Evolutionary conservation across 345 rosid species (phyloP).

Genomic region (Aquilaria sinensis): DNA sequence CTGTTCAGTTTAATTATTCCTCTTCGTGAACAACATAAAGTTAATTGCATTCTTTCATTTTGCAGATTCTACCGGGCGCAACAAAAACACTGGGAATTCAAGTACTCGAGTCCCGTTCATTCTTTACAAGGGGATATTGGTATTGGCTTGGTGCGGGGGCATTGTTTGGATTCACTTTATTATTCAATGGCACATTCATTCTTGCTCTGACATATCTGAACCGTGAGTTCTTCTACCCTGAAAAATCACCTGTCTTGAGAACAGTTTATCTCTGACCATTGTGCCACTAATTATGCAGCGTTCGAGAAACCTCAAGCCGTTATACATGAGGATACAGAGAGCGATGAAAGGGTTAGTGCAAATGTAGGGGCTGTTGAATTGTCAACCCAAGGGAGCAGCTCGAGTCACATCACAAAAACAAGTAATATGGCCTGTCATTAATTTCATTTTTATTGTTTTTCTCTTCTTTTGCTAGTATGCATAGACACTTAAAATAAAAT

Average conservation of each 20-base stretch:
- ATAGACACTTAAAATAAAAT: no score
- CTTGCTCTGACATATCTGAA: conserved; percentile 49
- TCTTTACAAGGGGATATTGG: conserved; percentile 42
- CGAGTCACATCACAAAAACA: conserved; percentile 13
- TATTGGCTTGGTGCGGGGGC: conserved; percentile 73
- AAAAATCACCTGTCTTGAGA: conserved; percentile 1
- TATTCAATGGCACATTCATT: conserved; percentile 41
- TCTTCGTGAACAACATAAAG: not conserved
- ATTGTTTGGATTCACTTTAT: conserved; percentile 36
- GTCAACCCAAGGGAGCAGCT: conserved; percentile 12
- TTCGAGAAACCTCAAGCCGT: conserved; percentile 39
- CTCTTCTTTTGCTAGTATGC: no score
- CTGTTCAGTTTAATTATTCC: not conserved
- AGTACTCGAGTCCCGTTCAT: conserved; percentile 37
- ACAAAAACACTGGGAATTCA: conserved; percentile 35
- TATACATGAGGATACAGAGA: conserved; percentile 30
- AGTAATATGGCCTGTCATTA: conserved; percentile 7
- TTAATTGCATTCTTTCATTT: not conserved
- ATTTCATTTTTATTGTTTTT: no score
- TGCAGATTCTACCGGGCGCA: conserved; percentile 18
- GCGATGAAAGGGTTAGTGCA: conserved; percentile 15
- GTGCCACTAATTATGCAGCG: conserved; percentile 30
- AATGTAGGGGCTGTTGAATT: conserved; percentile 18
- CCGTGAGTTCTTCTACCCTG: conserved; percentile 27
- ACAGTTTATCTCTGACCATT: not conserved